phyloP scores from a whole-genome alignment of 768 basidiomycete species.

The Xerocomus potaroensis region DNA sequence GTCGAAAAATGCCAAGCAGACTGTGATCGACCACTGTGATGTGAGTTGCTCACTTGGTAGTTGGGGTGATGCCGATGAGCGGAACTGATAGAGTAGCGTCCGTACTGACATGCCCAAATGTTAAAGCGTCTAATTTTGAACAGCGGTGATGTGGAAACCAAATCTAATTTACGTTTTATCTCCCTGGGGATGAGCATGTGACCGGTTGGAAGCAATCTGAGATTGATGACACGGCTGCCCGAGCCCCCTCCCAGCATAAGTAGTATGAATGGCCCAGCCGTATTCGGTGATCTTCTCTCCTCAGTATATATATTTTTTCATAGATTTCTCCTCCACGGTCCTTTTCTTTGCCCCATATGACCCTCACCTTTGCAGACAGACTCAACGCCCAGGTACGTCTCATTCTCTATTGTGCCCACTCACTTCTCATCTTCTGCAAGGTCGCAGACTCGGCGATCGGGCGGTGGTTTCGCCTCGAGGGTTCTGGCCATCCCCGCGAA shows the following conservation, averaged over 20 bases:
- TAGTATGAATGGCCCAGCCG: conserved; percentile 6
- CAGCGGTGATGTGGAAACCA: conserved; percentile 7
- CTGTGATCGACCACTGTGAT: background rate
- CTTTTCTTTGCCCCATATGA: conserved; percentile 29
- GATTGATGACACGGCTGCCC: conserved; percentile 15
- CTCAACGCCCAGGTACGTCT: conserved; percentile 39
- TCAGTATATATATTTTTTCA: conserved; percentile 22
- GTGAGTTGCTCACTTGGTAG: background rate
- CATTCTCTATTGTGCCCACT: background rate
- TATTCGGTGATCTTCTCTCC: background rate
- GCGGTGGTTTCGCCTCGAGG: conserved; percentile 70
- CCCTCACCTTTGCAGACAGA: conserved; percentile 36
- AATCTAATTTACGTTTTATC: conserved; percentile 21
- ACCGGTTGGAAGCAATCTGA: conserved; percentile 13
- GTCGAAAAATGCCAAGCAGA: background rate
- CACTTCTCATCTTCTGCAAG: conserved; percentile 12
- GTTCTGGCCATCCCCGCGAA: conserved; percentile 60
- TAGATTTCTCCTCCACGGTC: conserved; percentile 12
- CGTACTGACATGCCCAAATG: background rate
- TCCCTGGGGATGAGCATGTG: conserved; percentile 17
- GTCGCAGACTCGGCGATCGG: conserved; percentile 45
- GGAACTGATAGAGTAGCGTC: background rate
- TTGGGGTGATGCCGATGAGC: background rate
- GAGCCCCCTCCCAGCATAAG: conserved; percentile 13
- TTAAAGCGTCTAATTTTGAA: background rate